These are phyloP conservation scores for Ganoderma lucidum DNA, from an alignment of 1,284 basidiomycete species.

Conservation along the genomic window DNA sequence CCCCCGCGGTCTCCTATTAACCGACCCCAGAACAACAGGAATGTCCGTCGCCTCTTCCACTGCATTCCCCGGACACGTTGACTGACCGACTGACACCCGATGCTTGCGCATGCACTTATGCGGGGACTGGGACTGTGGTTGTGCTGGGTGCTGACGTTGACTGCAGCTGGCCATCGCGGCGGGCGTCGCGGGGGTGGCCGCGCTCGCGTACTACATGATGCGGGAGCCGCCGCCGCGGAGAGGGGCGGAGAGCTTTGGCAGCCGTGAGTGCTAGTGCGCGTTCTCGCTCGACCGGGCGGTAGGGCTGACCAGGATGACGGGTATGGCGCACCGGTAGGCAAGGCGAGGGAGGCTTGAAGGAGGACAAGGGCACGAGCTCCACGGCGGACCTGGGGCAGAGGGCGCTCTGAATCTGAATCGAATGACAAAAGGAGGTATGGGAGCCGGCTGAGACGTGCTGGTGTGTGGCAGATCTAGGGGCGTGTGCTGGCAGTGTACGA, in stretches of 20 bases:
- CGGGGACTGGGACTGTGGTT: not conserved
- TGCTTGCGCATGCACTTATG: not conserved
- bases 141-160: too few species aligned
- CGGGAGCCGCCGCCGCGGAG: not conserved
- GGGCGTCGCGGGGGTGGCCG: conserved; percentile 6
- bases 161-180: conserved; percentile 9
- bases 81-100: too few species aligned
- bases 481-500: not conserved
- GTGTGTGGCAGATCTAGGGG: not conserved
- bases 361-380: conserved; percentile 11
- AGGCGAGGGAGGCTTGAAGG: not conserved
- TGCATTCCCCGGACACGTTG: too few species aligned
- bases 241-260: not conserved
- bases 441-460: not conserved
- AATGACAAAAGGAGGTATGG: not conserved
- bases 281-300: not conserved
- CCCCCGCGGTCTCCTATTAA: not conserved
- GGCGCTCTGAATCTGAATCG: not conserved
- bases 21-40: conserved; percentile 1
- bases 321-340: not conserved
- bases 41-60: not conserved
- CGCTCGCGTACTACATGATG: conserved; percentile 7
- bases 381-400: conserved; percentile 14
- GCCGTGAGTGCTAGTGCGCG: not conserved
- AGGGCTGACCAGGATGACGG: not conserved